Percentiles rank a stretch among this genome's conserved stretches.
phyloP scores from a whole-genome alignment of 192 early-diverging fungal species.

The Funneliformis mosseae region DNA sequence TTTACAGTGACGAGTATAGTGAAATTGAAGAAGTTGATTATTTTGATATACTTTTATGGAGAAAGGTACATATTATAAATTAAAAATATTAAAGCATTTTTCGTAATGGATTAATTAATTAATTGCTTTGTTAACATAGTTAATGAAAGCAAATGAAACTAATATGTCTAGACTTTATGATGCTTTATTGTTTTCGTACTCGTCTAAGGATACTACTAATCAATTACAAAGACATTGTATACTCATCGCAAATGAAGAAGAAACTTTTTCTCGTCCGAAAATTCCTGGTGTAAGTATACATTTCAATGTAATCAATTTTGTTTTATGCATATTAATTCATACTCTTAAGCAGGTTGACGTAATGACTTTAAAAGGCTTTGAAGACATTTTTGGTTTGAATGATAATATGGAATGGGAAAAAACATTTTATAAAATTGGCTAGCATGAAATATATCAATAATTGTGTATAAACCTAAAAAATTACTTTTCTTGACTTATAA shows the following conservation, averaged over 20 bases:
- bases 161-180: neutral
- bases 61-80: neutral
- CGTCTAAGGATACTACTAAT: neutral
- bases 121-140: neutral
- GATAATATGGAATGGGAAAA: neutral
- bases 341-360: neutral
- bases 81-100: no score
- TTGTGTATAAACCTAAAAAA: no score
- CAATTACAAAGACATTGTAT: neutral
- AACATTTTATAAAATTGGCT: neutral
- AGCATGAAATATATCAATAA: neutral
- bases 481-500: no score
- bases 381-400: neutral
- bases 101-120: neutral
- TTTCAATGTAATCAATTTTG: neutral
- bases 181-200: neutral
- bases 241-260: neutral
- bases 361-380: neutral
- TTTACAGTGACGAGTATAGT: neutral
- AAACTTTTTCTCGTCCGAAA: neutral
- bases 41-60: neutral
- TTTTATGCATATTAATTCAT: neutral
- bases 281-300: conserved; percentile 11
- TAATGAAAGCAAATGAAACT: neutral
- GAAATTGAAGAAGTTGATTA: neutral